A percentile compares a stretch with the other conserved stretches of the same genome.
phyloP scores from a whole-genome alignment of 441 rosid genomes.

The Breynia disticha region DNA sequence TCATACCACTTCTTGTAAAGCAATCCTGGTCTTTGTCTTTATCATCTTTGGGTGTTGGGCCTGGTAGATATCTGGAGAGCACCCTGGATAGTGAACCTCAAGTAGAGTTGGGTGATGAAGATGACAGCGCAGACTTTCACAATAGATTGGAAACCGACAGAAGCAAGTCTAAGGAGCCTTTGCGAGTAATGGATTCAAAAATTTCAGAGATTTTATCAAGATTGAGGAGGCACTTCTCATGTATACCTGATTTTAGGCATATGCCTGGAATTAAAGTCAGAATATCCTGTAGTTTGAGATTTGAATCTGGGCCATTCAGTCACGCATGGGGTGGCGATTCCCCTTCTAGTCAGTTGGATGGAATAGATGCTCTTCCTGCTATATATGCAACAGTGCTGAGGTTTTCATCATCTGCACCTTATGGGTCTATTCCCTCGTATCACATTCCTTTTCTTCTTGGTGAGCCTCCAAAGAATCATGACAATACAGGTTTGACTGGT shows the following conservation, averaged over 20 bases:
- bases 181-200: slow-evolving; percentile 83
- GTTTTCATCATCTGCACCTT: slow-evolving; percentile 86
- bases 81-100: slow-evolving; percentile 39
- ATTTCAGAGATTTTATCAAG: slow-evolving; percentile 51
- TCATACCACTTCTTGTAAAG: slow-evolving; percentile 53
- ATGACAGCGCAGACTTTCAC: slow-evolving; percentile 26
- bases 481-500: slow-evolving; percentile 20
- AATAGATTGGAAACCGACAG: slow-evolving; percentile 30
- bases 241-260: slow-evolving; percentile 76
- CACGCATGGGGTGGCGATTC: slow-evolving; percentile 39
- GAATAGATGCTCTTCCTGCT: slow-evolving; percentile 55
- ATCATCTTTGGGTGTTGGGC: slow-evolving; percentile 40
- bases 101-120: slow-evolving; percentile 35
- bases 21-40: slow-evolving; percentile 80
- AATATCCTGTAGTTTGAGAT: slow-evolving; percentile 63
- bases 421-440: slow-evolving; percentile 57
- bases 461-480: slow-evolving; percentile 33
- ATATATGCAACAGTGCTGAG: slow-evolving; percentile 72
- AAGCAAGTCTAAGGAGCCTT: slow-evolving; percentile 37
- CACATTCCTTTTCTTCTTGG: slow-evolving; percentile 84
- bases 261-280: slow-evolving; percentile 66
- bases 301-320: slow-evolving; percentile 65
- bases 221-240: slow-evolving; percentile 73
- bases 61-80: slow-evolving; percentile 30
- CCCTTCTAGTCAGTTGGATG: slow-evolving; percentile 34